Evolutionary conservation across 2,329 filamentous ascomycete genomes (phyloP).

Genomic region (Penicillium expansum): DNA sequence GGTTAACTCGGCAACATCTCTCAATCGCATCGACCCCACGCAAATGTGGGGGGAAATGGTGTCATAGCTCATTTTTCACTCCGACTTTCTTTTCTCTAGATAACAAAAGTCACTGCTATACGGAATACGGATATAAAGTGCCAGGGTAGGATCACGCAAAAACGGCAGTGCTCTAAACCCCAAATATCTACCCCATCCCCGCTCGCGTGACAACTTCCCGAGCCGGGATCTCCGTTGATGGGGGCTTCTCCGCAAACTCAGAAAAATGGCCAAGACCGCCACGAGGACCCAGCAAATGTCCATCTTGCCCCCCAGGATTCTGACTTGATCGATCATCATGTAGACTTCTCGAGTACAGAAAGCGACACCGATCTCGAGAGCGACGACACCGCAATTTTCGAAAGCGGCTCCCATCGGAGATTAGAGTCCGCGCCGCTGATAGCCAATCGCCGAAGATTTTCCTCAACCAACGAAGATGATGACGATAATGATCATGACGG

Average conservation of each 20-base stretch:
- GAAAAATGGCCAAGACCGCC: slow-evolving; percentile 11
- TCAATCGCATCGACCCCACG: not conserved
- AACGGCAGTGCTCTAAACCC: not conserved
- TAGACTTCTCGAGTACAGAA: slow-evolving; percentile 4
- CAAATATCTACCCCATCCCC: not conserved
- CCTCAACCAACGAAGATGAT: slow-evolving; percentile 17
- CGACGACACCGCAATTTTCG: slow-evolving; percentile 19
- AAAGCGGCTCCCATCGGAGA: slow-evolving; percentile 7
- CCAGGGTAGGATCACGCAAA: not conserved
- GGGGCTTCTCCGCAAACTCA: slow-evolving; percentile 15
- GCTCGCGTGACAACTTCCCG: slow-evolving; percentile 4
- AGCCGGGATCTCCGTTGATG: slow-evolving; percentile 16
- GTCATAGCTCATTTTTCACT: not conserved
- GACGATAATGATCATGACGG: slow-evolving; percentile 16
- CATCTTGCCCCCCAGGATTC: not conserved
- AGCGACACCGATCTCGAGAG: slow-evolving; percentile 19
- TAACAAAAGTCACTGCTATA: not conserved
- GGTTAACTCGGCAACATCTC: not conserved
- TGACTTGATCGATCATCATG: not conserved
- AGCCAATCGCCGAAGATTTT: slow-evolving; percentile 11
- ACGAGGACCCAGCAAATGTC: not conserved
- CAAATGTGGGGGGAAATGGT: slow-evolving; percentile 1
- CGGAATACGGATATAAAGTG: not conserved
- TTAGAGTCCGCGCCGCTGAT: slow-evolving; percentile 17
- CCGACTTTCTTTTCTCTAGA: not conserved